Base-by-base conservation (phyloP, 805 yeast species). In the Candida takata region DNA sequence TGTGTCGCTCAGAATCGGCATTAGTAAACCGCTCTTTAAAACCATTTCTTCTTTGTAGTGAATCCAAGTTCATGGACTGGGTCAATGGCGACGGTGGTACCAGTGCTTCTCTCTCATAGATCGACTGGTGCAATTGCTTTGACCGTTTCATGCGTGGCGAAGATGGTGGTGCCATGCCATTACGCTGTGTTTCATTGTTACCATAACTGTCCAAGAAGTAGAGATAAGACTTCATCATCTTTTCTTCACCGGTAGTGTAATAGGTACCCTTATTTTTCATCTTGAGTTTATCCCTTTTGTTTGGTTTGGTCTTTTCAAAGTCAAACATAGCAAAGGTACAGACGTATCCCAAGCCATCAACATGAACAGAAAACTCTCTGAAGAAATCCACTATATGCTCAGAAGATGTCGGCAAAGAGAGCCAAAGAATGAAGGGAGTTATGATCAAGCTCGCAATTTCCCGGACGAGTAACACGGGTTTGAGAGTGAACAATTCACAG, bases 261-360 rank as follows among this genome's bases (percentile, higher is more conserved):
- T 55, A 55, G 28, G 66, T 62, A 28, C 61, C 52, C 44, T 58
- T 53, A 54, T 38, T 43, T 8, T 41, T 43, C 37, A 38, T 20
- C 23, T 42, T 23, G 25, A 44, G 46, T 18, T 40, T 39, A 28
- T 48, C 69, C 43, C 64, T 64, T 41, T 29, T 21, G 40, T 62
- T 61, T 40, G 64, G 61, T 37, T 67, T 71, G 41, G 70, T 69
- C 44, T 74, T 75, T 42, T 79, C 87, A 43, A 82, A 76, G 46
- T 85, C 81, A 60, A 92, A 92, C 79, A 85, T 84, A 3, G 97
- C 97, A 67, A 80, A 86, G 21, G 85, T 79, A 54, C 97, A 90
- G 26, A 92, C 95, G 52, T 88, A 82, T 0, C 98, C 99, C 27
- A 92, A 64, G 0, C 96, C 97, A 61, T 88, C 97, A 32, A 88